These are phyloP conservation scores for Candida maltosa DNA, from an alignment of 805 yeast genomes.

Conservation along the genomic window DNA sequence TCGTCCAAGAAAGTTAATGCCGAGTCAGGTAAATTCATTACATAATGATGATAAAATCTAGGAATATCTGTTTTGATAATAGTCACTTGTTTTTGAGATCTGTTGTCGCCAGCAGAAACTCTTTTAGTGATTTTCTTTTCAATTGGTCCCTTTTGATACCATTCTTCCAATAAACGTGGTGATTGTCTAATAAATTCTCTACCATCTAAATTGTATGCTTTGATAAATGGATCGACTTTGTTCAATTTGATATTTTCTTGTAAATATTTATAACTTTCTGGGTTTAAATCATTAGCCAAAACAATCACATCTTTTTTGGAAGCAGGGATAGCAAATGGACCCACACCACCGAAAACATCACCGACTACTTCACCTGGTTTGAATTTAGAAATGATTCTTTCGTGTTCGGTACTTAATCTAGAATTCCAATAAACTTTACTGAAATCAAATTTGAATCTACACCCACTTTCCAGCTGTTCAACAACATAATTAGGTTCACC, in stretches of 20 bases:
- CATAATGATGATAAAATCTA: slow-evolving; percentile 61
- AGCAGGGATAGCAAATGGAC: slow-evolving; percentile 96
- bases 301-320: slow-evolving; percentile 79
- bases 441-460: slow-evolving; percentile 84
- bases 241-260: slow-evolving; percentile 60
- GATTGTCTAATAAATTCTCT: slow-evolving; percentile 70
- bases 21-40: slow-evolving; percentile 94
- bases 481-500: slow-evolving; percentile 76
- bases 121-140: slow-evolving; percentile 32
- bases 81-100: slow-evolving; percentile 11
- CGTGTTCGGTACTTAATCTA: slow-evolving; percentile 90
- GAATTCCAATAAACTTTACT: slow-evolving; percentile 97
- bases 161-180: slow-evolving; percentile 47
- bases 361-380: slow-evolving; percentile 71
- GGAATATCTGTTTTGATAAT: slow-evolving; percentile 43
- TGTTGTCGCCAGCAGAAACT: too few species aligned
- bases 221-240: slow-evolving; percentile 57
- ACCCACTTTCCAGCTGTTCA: slow-evolving; percentile 83
- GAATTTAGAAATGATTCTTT: slow-evolving; percentile 64
- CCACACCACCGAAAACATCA: slow-evolving; percentile 98
- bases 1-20: slow-evolving; percentile 81
- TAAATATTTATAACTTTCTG: slow-evolving; percentile 75
- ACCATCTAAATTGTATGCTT: slow-evolving; percentile 75
- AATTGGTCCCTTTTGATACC: slow-evolving; percentile 34
- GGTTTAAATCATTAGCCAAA: slow-evolving; percentile 91